Evolutionary conservation across 2,329 filamentous ascomycete species (phyloP), one percentile per base, ranked within the genome.

Genomic region (Neophaeococcomyces mojaviensis): DNA sequence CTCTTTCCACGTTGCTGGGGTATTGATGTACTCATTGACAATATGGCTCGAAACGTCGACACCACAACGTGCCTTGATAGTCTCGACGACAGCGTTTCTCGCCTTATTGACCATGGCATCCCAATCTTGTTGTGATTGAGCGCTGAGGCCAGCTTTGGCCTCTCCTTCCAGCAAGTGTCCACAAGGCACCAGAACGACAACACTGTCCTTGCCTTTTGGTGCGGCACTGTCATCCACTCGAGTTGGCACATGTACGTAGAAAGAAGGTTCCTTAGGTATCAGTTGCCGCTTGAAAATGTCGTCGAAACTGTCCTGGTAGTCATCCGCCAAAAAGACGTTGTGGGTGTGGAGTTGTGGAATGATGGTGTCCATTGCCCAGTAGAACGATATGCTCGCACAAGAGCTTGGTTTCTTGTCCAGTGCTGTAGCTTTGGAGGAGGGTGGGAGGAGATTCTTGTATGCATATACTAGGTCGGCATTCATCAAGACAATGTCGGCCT

Each of bases 181-280:
- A 1, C 84, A 80, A 0, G 84, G 84, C 0, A 88, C 82, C 4
- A 88, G 71, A 1, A 85, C 80, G 12, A 86, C 79, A 38, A 88
- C 64, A 1, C 76, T 70, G 57, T 88, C 84, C 54, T 74, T 76
- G 1, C 75, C 79, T 2, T 70, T 61, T 0, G 84, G 84, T 0
- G 84, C 82, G 1, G 84, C 84, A 0, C 73, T 73, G 1, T 78
- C 68, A 53, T 88, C 84, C 6, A 86, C 73, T 10, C 83, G 74
- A 38, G 76, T 82, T 0, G 84, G 84, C 0, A 88, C 82, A 59
- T 88, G 86, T 63, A 88, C 76, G 63, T 88, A 88, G 68, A 88
- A 88, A 46, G 77, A 82, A 0, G 84, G 84, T 48, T 86, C 72
- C 1, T 72, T 62, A 1, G 84, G 84, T 7, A 88, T 77, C 2